Percentiles rank a stretch among this genome's conserved stretches.
phyloP scores from a whole-genome alignment of 192 early-diverging fungal genomes.

The Coemansia sp. region DNA sequence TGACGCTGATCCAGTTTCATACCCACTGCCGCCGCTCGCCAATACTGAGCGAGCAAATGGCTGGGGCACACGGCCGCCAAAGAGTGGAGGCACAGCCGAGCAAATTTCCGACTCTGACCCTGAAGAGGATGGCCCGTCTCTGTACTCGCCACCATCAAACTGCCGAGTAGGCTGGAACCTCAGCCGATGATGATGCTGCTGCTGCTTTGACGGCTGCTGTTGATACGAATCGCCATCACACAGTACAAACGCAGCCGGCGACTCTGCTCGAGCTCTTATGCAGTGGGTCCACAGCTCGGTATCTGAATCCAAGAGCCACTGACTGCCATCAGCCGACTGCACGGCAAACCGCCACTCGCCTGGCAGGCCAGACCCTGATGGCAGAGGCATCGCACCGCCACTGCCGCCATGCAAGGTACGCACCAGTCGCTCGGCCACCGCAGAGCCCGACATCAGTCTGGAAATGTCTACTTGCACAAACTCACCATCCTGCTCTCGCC shows the following conservation, averaged over 20 bases:
- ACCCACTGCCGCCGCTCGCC: background rate
- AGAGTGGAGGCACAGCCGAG: conserved; percentile 13
- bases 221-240: conserved; percentile 6
- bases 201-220: background rate
- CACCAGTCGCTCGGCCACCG: conserved; percentile 22
- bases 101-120: conserved; percentile 25
- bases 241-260: conserved; percentile 21
- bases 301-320: conserved; percentile 12
- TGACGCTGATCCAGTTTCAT: conserved; percentile 17
- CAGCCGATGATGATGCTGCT: background rate
- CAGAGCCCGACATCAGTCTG: conserved; percentile 20
- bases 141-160: background rate
- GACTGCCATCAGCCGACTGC: background rate
- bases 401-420: background rate
- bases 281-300: conserved; percentile 32
- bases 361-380: background rate
- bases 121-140: conserved; percentile 2
- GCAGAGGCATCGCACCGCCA: background rate
- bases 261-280: conserved; percentile 6
- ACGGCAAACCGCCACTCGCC: conserved; percentile 12
- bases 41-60: conserved; percentile 4
- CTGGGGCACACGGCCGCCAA: background rate
- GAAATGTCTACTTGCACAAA: conserved; percentile 20
- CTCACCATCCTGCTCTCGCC: conserved; percentile 15
- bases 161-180: background rate